Evolutionary conservation across 2,329 filamentous ascomycete species (phyloP).

Genomic region (Botrytis pseudocinerea): DNA sequence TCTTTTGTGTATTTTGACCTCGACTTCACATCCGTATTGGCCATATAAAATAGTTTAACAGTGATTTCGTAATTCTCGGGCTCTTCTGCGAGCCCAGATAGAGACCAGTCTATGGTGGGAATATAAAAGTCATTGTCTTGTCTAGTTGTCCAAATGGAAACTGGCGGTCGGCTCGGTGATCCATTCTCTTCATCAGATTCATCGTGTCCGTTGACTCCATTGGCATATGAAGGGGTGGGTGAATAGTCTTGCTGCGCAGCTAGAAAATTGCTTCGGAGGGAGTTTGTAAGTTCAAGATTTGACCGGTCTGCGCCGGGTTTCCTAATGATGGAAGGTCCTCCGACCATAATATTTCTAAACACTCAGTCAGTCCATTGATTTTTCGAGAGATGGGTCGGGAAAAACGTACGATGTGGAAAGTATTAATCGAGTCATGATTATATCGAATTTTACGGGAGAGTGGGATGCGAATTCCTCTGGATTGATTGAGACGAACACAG

Average conservation of each 20-base stretch:
- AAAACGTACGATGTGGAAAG: slow-evolving; percentile 77
- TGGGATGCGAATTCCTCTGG: slow-evolving; percentile 10
- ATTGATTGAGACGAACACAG: background rate
- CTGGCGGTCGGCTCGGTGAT: slow-evolving; percentile 35
- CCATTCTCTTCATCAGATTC: slow-evolving; percentile 37
- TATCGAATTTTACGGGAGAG: background rate
- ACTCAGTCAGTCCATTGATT: slow-evolving; percentile 25
- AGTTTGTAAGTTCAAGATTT: slow-evolving; percentile 89
- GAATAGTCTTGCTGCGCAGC: slow-evolving; percentile 67
- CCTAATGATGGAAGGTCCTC: slow-evolving; percentile 79
- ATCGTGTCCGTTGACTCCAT: slow-evolving; percentile 39
- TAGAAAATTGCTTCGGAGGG: slow-evolving; percentile 79
- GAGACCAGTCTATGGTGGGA: slow-evolving; percentile 72
- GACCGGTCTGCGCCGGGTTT: slow-evolving; percentile 77
- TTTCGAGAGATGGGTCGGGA: slow-evolving; percentile 19
- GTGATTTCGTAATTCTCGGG: slow-evolving; percentile 88
- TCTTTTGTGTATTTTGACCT: slow-evolving; percentile 72
- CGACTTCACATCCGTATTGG: slow-evolving; percentile 62
- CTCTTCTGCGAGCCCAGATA: slow-evolving; percentile 76
- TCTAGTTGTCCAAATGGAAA: slow-evolving; percentile 66
- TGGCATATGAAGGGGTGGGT: slow-evolving; percentile 42
- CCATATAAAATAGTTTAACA: slow-evolving; percentile 91
- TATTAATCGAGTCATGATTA: slow-evolving; percentile 71
- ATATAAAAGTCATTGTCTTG: slow-evolving; percentile 67
- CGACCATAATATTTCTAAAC: slow-evolving; percentile 59